These are phyloP conservation scores for Dothidotthia symphoricarpi DNA, from an alignment of 2,329 filamentous ascomycete species.

Conservation along the genomic window DNA sequence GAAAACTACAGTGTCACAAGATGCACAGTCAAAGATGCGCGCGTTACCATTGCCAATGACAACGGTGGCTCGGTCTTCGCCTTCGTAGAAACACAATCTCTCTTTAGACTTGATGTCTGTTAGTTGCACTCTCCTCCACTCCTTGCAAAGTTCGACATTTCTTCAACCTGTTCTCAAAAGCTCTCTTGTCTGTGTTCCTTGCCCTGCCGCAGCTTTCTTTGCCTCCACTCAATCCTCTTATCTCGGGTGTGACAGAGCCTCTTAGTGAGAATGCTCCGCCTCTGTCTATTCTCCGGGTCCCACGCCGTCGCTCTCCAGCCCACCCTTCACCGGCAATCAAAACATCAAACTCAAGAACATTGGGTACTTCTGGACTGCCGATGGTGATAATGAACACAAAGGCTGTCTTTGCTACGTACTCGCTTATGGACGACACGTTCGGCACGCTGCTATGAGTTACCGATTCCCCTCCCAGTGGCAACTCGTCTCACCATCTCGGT, in stretches of 20 bases:
- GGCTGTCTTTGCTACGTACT: constrained; percentile 59
- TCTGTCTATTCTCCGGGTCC: constrained; percentile 59
- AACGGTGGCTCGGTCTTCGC: constrained; percentile 60
- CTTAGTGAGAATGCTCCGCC: constrained; percentile 53
- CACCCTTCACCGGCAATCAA: constrained; percentile 51
- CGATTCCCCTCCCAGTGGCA: constrained; percentile 59
- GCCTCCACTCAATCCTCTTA: constrained; percentile 58
- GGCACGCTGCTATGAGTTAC: constrained; percentile 59
- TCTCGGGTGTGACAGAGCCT: constrained; percentile 60
- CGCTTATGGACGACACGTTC: constrained; percentile 62
- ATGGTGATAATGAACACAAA: constrained; percentile 60
- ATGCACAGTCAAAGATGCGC: constrained; percentile 65
- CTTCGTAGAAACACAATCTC: constrained; percentile 69
- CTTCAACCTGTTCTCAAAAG: constrained; percentile 22
- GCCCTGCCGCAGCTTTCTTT: constrained; percentile 36
- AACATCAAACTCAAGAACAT: constrained; percentile 64
- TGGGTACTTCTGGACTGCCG: constrained; percentile 63
- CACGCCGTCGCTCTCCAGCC: constrained; percentile 57
- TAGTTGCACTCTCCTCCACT: constrained; percentile 3
- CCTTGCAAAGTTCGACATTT: too few relatives aligned
- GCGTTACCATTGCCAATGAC: constrained; percentile 62
- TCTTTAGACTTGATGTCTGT: constrained; percentile 51
- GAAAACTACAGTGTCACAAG: constrained; percentile 68
- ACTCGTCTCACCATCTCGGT: constrained; percentile 61
- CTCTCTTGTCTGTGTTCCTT: constrained; percentile 21